Evolutionary conservation across 495 filamentous ascomycete species (phyloP).

Genomic region (Podospora pseudopauciseta): DNA sequence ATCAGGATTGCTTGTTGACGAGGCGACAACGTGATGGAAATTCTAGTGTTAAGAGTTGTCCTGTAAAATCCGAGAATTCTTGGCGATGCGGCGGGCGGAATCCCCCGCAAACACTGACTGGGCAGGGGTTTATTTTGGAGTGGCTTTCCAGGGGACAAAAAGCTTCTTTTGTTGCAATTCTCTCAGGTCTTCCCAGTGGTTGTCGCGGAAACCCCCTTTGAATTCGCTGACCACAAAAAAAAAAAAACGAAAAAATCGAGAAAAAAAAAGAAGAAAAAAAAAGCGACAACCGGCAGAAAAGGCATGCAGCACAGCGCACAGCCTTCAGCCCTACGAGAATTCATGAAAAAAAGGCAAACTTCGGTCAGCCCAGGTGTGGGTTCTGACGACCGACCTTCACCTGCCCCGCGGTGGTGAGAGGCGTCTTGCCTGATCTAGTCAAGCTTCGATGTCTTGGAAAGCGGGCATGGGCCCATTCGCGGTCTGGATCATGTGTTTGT

Average conservation of each 20-base stretch:
- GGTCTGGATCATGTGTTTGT: slow-evolving; percentile 14
- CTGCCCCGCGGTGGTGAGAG: slow-evolving; percentile 4
- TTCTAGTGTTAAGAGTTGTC: too few relatives aligned
- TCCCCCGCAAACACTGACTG: slow-evolving; percentile 2
- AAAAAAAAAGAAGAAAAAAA: too few relatives aligned
- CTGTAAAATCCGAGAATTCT: too few relatives aligned
- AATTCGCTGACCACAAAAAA: neutral
- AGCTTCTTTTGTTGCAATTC: neutral
- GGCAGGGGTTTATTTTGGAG: neutral
- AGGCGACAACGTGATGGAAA: slow-evolving; percentile 22
- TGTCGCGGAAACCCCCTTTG: too few relatives aligned
- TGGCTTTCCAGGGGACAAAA: slow-evolving; percentile 3
- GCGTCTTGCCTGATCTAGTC: slow-evolving; percentile 7
- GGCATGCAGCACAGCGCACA: slow-evolving; percentile 4
- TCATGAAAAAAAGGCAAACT: neutral
- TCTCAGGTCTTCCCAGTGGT: neutral
- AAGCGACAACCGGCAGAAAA: neutral
- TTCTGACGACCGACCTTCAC: neutral
- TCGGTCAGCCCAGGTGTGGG: slow-evolving; percentile 3
- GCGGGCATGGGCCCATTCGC: slow-evolving; percentile 15
- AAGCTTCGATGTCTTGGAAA: neutral
- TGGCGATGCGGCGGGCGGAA: slow-evolving; percentile 10
- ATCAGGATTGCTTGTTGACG: slow-evolving; percentile 6
- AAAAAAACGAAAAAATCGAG: too few relatives aligned
- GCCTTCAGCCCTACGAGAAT: slow-evolving; percentile 15